Evolutionary conservation across 176 grass and related monocot genomes (phyloP).

Genomic region (Echinochloa phyllopogon): DNA sequence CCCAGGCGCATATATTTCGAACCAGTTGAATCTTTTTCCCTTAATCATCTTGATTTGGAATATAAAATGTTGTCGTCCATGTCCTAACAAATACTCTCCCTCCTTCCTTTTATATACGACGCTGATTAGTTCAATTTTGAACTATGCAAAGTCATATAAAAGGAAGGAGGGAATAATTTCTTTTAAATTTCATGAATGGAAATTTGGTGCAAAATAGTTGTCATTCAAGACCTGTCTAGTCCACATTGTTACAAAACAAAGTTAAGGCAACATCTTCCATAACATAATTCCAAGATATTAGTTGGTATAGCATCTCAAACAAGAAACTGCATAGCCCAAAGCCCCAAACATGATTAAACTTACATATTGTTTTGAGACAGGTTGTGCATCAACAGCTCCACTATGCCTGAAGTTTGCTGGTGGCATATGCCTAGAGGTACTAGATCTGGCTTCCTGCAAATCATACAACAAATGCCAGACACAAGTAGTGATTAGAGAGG

Average conservation of each 20-base stretch:
- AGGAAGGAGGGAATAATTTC: not conserved
- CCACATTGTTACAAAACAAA: constrained; percentile 7
- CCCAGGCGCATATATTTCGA: not conserved
- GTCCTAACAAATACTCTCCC: not conserved
- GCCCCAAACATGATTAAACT: constrained; percentile 36
- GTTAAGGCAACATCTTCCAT: not conserved
- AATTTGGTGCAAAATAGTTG: constrained; percentile 25
- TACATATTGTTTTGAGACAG: constrained; percentile 59
- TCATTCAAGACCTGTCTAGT: not conserved
- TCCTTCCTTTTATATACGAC: no score
- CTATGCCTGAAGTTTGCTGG: constrained; percentile 39
- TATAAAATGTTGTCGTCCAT: not conserved
- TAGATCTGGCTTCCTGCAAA: constrained; percentile 48
- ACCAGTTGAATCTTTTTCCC: not conserved
- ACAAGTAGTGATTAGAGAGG: constrained; percentile 2
- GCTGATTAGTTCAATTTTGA: no score
- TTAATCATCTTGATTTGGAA: constrained; percentile 6
- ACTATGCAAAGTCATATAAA: no score
- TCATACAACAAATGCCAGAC: constrained; percentile 31
- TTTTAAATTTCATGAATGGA: constrained; percentile 9
- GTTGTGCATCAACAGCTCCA: constrained; percentile 53
- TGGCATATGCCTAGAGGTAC: constrained; percentile 35
- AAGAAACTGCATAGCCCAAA: not conserved
- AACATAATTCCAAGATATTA: not conserved
- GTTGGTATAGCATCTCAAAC: constrained; percentile 17